Evolutionary conservation across 2,329 filamentous ascomycete genomes (phyloP), one percentile per base, ranked within the genome.

Genomic region (Venturia nashicola): DNA sequence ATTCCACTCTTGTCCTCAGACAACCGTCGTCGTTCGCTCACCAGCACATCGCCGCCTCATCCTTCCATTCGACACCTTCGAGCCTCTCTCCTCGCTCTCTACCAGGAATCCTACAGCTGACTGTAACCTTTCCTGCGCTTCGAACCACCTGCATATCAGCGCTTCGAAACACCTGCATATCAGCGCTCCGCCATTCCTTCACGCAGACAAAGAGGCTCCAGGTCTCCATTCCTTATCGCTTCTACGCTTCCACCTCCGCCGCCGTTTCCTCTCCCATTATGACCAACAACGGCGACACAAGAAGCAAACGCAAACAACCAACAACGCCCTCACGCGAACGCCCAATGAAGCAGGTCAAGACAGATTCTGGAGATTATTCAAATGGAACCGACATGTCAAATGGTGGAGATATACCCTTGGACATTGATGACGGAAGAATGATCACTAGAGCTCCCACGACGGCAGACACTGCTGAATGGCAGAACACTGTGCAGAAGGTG

Each of bases 401-500:
- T 20, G 77, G 78, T 66, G 72, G 76, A 62, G 73, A 80, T 61
- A 71, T 72, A 59, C 69, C 72, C 39, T 48, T 70, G 66, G 75
- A 78, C 66, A 74, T 77, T 65, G 78, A 80, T 8, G 74, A 77
- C 11, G 74, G 71, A 9, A 65, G 69, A 2, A 65, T 69, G 12
- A 64, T 70, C 64, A 73, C 77, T 66, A 74, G 75, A 65, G 71
- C 81, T 68, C 79, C 72, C 63, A 79, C 79, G 67, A 77, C 78
- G 18, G 77, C 79, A 60, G 88, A 91, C 69, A 89, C 87, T 2
- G 86, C 86, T 32, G 92, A 96, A 77, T 99, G 94, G 94, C 93
- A 97, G 76, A 89, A 87, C 61, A 97, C 92, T 0, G 96, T 97
- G 66, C 92, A 97, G 76, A 88, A 86, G 66, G 94, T 99, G 3